These are phyloP conservation scores for Eutrema salsugineum DNA, from an alignment of 441 rosid genomes.

Conservation along the genomic window DNA sequence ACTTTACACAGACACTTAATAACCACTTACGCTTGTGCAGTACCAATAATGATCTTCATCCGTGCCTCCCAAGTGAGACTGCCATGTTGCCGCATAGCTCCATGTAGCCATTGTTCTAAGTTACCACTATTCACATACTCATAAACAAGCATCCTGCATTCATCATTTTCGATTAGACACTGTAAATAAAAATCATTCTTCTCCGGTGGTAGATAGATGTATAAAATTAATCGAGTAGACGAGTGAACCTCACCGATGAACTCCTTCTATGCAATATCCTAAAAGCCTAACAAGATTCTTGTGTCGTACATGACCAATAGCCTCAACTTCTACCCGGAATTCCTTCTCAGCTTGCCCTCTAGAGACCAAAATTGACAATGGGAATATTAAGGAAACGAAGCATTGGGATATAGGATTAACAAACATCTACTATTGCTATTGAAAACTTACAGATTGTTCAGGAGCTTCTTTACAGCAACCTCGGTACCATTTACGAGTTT, in stretches of 20 bases:
- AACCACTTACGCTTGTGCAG: conserved; percentile 65
- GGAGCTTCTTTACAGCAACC: conserved; percentile 90
- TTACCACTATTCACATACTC: conserved; percentile 75
- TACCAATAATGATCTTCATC: conserved; percentile 53
- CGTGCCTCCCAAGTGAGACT: conserved; percentile 70
- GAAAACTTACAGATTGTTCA: conserved; percentile 77
- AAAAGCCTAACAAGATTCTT: conserved; percentile 91
- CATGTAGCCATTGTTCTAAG: conserved; percentile 75
- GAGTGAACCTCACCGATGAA: conserved; percentile 52
- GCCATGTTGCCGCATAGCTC: conserved; percentile 52
- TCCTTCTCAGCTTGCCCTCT: conserved; percentile 95
- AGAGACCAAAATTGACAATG: conserved; percentile 9
- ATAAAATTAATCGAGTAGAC: not conserved
- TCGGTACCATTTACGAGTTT: conserved; percentile 74
- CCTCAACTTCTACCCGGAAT: conserved; percentile 86
- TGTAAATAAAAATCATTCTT: not conserved
- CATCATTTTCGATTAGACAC: not conserved
- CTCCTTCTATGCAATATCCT: conserved; percentile 89
- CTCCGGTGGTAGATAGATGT: not conserved
- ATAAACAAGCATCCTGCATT: conserved; percentile 59
- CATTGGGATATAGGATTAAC: not conserved
- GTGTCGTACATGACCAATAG: conserved; percentile 91
- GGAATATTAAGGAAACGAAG: not conserved
- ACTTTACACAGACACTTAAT: too few relatives aligned
- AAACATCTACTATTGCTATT: not conserved